Percentiles rank a stretch among this genome's conserved stretches.
These are phyloP conservation scores for Fusarium miscanthi DNA, from an alignment of 2,329 filamentous ascomycete species.

Conservation along the genomic window DNA sequence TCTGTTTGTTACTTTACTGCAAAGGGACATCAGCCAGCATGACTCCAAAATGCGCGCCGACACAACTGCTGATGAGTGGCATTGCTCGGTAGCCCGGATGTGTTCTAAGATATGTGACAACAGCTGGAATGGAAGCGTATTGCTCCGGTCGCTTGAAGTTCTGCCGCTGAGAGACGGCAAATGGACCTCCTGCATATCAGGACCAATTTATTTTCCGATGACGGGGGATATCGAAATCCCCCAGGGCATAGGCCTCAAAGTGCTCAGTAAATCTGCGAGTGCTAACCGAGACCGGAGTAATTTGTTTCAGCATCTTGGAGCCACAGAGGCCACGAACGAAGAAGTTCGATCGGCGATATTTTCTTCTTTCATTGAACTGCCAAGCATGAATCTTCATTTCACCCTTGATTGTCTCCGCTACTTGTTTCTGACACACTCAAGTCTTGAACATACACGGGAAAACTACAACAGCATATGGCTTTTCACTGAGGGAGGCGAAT, in stretches of 20 bases:
- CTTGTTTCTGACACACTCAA: slow-evolving; percentile 22
- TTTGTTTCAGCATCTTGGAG: slow-evolving; percentile 19
- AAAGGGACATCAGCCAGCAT: background rate
- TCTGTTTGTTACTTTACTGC: background rate
- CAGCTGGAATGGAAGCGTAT: fast-evolving
- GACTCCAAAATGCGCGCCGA: slow-evolving; percentile 7
- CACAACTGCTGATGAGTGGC: slow-evolving; percentile 17
- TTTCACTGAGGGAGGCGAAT: fast-evolving
- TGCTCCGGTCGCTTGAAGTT: background rate
- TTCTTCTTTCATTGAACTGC: fast-evolving
- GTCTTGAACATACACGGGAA: fast-evolving
- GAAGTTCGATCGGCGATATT: slow-evolving; percentile 3
- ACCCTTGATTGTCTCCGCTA: background rate
- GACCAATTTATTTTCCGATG: slow-evolving; percentile 8
- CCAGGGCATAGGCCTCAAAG: background rate
- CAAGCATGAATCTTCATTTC: fast-evolving
- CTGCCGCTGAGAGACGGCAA: slow-evolving; percentile 6
- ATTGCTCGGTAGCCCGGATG: background rate
- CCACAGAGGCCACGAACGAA: background rate
- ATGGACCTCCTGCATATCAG: background rate
- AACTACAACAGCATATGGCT: fast-evolving
- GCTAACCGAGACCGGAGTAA: background rate
- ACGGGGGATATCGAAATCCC: slow-evolving; percentile 5
- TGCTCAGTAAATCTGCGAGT: background rate
- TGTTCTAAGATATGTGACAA: background rate